Evolutionary conservation across 441 rosid genomes (phyloP), one percentile per base, ranked within the genome.

Genomic region (Mallotus japonicus): DNA sequence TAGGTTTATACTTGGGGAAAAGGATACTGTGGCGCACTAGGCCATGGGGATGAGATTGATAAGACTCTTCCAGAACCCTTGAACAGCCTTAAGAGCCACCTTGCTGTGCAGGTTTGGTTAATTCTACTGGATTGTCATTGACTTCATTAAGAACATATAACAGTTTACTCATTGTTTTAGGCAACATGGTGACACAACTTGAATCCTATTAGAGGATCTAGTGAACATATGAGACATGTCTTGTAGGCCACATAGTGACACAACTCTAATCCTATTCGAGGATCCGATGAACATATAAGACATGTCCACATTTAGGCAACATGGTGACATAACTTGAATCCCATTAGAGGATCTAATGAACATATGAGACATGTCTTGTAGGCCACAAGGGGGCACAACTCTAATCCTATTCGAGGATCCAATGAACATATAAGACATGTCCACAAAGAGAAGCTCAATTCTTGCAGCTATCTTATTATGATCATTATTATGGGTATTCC

Each of bases 1-100:
- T 78, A 95, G 99, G 94, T 89, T 14, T 92, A 92, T 79, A 89
- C 97, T 37, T 95, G 99, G 97, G 99, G 99, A 67, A 95, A 95
- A 83, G 99, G 97, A 73, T 95, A 95, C 69, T 95, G 97, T 71
- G 97, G 99, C 83, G 99, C 95, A 62, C 80, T 95, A 60, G 99
- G 99, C 80, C 97, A 92, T 80, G 99, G 99, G 65, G 96, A 95
- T 75, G 97, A 95, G 83, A 92, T 81, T 14, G 97, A 92, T 78
- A 90, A 95, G 88, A 92, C 86, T 40, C 83, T 82, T 77, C 99
- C 99, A 37, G 87, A 84, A 70, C 81, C 76, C 76, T 82, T 95
- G 84, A 80, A 50, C 77, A 81, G 87, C 79, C 94, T 92, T 77
- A 86, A 86, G 81, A 82, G 73, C 78, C 86, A 74, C 73, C 83